Evolutionary conservation across 768 basidiomycete genomes (phyloP).

Genomic region (Termitomyces sp.): DNA sequence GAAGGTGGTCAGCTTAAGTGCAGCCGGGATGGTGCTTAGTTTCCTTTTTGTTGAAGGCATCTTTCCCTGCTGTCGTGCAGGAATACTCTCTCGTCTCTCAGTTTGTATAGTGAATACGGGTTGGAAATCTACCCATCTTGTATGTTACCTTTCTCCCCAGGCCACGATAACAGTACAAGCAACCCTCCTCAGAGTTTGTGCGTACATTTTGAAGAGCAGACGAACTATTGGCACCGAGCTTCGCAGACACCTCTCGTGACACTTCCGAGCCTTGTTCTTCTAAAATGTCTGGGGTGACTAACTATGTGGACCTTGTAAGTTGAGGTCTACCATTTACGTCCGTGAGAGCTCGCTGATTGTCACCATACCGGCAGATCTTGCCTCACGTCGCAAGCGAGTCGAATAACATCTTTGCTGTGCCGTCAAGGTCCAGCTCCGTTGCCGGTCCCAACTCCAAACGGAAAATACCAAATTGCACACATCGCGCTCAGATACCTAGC

Average conservation of each 20-base stretch:
- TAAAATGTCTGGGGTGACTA: not conserved
- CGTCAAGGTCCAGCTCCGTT: not conserved
- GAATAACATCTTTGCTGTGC: not conserved
- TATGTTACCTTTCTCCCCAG: not conserved
- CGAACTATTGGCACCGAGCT: not conserved
- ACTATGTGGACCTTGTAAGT: not conserved
- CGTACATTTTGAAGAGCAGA: not conserved
- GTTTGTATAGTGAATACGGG: not conserved
- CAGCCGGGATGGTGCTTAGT: no score
- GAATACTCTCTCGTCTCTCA: no score
- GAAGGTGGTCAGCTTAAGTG: not conserved
- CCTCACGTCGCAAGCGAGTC: no score
- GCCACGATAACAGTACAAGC: not conserved
- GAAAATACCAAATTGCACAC: slow-evolving; percentile 5
- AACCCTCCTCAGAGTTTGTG: not conserved
- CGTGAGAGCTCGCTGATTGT: not conserved
- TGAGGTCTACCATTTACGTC: not conserved
- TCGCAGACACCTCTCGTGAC: not conserved
- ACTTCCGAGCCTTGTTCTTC: no score
- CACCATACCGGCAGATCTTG: no score
- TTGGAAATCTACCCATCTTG: not conserved
- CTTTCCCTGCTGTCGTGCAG: no score
- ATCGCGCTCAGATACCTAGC: slow-evolving; percentile 3
- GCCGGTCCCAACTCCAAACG: not conserved
- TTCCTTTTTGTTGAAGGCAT: no score